These are phyloP conservation scores for Trebouxiophyceae sp. DNA, from an alignment of 163 green algal species.

Conservation along the genomic window DNA sequence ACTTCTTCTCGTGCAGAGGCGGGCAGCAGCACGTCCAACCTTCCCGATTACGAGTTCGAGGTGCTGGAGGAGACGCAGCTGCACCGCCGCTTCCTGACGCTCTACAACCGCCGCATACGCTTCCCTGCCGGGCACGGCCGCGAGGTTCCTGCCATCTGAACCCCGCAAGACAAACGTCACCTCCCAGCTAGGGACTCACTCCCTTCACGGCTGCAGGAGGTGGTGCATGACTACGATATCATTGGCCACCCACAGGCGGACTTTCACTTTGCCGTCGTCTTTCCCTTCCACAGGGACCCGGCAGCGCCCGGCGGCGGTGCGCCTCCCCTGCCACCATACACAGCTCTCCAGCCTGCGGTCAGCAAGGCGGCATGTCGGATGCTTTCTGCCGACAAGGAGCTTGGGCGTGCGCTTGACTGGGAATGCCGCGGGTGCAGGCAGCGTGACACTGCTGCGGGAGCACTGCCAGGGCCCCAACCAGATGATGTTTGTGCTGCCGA, in stretches of 20 bases:
- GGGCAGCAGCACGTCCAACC: too few species aligned
- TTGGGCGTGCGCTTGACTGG: too few species aligned
- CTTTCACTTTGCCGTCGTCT: slow-evolving; percentile 58
- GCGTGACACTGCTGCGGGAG: slow-evolving; percentile 54
- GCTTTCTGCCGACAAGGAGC: too few species aligned
- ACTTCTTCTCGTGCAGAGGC: too few species aligned
- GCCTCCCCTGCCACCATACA: too few species aligned
- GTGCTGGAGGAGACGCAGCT: slow-evolving; percentile 24
- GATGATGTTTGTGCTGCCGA: slow-evolving; percentile 68
- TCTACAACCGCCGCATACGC: slow-evolving; percentile 39
- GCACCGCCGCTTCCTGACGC: slow-evolving; percentile 38
- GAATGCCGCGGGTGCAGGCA: neutral
- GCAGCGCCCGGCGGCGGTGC: too few species aligned
- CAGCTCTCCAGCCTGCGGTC: too few species aligned
- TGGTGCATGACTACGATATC: slow-evolving; percentile 62
- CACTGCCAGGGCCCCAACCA: slow-evolving; percentile 58
- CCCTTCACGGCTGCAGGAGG: neutral
- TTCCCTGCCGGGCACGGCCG: slow-evolving; percentile 23
- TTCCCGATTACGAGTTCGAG: too few species aligned
- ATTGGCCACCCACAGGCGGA: slow-evolving; percentile 55
- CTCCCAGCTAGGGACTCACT: too few species aligned
- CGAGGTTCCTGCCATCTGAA: slow-evolving; percentile 3
- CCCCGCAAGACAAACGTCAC: neutral
- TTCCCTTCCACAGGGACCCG: too few species aligned
- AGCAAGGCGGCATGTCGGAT: too few species aligned